These are phyloP conservation scores for Phalaenopsis equestris DNA, from an alignment of 106 monocot species.

Conservation along the genomic window DNA sequence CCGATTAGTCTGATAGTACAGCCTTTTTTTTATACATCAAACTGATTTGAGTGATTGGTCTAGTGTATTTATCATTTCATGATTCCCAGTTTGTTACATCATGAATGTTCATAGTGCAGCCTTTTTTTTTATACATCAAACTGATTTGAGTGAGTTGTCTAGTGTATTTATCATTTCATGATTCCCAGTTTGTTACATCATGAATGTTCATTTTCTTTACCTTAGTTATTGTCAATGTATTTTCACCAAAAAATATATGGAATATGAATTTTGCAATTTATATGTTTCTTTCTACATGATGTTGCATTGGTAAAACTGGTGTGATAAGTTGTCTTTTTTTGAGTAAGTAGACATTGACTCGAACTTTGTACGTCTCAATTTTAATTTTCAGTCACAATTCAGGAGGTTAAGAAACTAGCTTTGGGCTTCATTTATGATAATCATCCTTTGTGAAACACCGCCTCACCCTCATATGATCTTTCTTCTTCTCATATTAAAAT, in stretches of 20 bases:
- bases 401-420: too few species aligned
- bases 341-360: neutral
- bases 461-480: neutral
- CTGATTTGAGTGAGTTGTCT: neutral
- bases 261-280: neutral
- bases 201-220: neutral
- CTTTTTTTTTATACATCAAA: neutral
- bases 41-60: neutral
- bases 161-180: neutral
- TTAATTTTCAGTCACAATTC: too few species aligned
- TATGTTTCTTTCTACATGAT: neutral
- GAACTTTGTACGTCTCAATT: neutral
- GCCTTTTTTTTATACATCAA: neutral
- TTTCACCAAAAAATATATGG: neutral
- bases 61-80: neutral
- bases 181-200: neutral
- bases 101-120: neutral
- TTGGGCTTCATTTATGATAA: neutral
- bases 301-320: neutral
- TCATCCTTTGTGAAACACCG: neutral
- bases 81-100: neutral
- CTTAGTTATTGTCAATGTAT: neutral
- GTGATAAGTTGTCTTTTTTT: neutral
- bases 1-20: neutral
- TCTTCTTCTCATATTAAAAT: neutral